These are phyloP conservation scores for Cryptomeria japonica DNA, from an alignment of 75 land plant genomes.

Conservation along the genomic window DNA sequence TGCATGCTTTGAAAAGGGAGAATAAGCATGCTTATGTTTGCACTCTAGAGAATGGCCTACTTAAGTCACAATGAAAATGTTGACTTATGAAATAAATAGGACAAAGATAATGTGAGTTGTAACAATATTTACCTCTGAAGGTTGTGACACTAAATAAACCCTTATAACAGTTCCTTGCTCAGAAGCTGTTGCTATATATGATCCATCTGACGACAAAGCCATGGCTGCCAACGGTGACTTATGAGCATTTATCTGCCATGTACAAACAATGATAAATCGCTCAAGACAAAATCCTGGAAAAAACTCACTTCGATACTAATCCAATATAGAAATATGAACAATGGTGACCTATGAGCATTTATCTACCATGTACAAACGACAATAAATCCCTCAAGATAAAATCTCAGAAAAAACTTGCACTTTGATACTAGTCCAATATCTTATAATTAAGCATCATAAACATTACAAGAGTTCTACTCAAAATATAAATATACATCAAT, in stretches of 20 bases:
- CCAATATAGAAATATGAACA: slow-evolving; percentile 6
- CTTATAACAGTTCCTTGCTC: slow-evolving; percentile 83
- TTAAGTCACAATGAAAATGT: background rate
- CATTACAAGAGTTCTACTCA: background rate
- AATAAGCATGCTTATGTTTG: background rate
- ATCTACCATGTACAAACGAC: slow-evolving; percentile 46
- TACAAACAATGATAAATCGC: slow-evolving; percentile 8
- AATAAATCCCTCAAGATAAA: slow-evolving; percentile 9
- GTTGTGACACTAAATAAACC: slow-evolving; percentile 75
- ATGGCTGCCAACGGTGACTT: slow-evolving; percentile 70
- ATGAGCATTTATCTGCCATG: slow-evolving; percentile 78
- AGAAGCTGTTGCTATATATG: slow-evolving; percentile 80
- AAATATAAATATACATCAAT: background rate
- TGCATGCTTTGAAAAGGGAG: background rate
- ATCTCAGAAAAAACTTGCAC: background rate
- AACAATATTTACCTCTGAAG: slow-evolving; percentile 50
- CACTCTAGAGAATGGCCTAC: background rate
- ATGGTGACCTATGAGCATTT: slow-evolving; percentile 68
- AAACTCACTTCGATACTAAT: background rate
- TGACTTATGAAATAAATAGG: background rate
- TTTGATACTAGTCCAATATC: no score
- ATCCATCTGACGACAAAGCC: slow-evolving; percentile 67
- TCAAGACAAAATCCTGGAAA: background rate
- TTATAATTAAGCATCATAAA: background rate
- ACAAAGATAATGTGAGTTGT: background rate